These are phyloP conservation scores for Colletotrichum cordylinicola DNA, from an alignment of 2,329 filamentous ascomycete species.

Conservation along the genomic window DNA sequence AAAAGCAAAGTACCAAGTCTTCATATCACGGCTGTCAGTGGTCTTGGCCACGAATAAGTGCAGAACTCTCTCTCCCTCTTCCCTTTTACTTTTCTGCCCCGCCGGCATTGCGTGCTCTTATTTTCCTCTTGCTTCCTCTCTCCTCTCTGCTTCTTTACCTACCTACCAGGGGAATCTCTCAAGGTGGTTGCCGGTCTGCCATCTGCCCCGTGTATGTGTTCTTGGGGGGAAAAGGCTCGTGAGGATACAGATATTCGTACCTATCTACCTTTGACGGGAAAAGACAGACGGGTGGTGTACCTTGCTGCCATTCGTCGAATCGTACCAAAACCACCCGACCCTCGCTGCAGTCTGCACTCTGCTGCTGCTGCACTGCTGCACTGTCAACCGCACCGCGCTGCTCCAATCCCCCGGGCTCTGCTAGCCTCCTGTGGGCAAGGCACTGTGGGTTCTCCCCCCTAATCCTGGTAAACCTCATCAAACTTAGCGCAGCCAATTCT, in stretches of 20 bases:
- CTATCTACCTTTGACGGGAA: neutral
- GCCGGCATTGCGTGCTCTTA: neutral
- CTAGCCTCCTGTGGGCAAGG: constrained; percentile 9
- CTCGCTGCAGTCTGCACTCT: neutral
- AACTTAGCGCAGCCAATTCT: constrained; percentile 46
- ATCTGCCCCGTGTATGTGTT: neutral
- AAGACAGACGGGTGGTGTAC: neutral
- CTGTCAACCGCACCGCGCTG: neutral
- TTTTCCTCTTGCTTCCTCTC: neutral
- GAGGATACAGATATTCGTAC: neutral
- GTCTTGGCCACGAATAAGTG: neutral
- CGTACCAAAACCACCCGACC: neutral
- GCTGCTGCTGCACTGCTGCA: neutral
- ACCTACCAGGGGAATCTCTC: neutral
- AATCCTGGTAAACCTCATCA: constrained; percentile 40
- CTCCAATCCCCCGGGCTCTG: constrained; percentile 25
- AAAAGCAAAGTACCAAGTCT: neutral
- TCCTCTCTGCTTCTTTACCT: neutral
- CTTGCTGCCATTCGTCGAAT: neutral
- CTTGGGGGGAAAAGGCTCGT: neutral
- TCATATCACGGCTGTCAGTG: neutral
- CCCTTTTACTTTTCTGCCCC: neutral
- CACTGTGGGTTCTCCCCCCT: constrained; percentile 8
- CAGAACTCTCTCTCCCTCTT: neutral
- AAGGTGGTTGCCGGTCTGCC: neutral